Base-by-base conservation (phyloP, 2,329 filamentous ascomycete genomes). In the Monilinia aucupariae region DNA sequence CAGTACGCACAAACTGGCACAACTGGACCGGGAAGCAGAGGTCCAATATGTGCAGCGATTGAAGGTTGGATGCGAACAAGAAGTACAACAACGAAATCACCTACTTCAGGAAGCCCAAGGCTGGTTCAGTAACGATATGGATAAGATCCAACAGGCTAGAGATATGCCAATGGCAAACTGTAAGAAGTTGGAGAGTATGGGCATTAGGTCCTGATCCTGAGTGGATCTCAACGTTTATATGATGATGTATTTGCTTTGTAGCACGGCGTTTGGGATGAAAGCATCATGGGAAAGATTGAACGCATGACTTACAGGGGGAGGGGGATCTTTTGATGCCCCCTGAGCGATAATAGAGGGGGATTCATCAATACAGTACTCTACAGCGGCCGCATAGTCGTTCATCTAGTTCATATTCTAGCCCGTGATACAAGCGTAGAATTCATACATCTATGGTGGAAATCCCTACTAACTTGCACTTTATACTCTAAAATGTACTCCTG, bases 1-100 rank as follows among this genome's bases (percentile, higher is more conserved):
- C 74, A 86, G 82, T 62, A 76, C 82, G 13, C 81, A 83, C 62
- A 89, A 94, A 74, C 84, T 96, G 72, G 78, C 79, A 54, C 83
- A 88, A 69, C 79, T 99, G 39, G 94, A 97, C 74, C 82, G 85
- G 68, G 81, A 81, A 62, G 94, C 92, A 53, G 93, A 97, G 74
- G 77, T 83, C 4, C 84, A 85, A 47, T 90, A 90, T 67, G 79
- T 96, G 48, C 81, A 84, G 58, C 80, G 81, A 43, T 76, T 97
- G 59, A 83, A 83, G 55, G 79, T 81, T 63, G 82, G 88, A 72
- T 99, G 94, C 77, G 88, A 93, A 66, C 79, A 80, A 62, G 92
- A 99, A 78, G 78, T 84, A 66, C 77, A 82, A 54, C 78, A 82
- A 66, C 68, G 64, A 68, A 78, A 81, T 64, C 78, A 81, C 58